Evolutionary conservation across 2,329 filamentous ascomycete species (phyloP).

Genomic region (Furcasterigmium sp.): DNA sequence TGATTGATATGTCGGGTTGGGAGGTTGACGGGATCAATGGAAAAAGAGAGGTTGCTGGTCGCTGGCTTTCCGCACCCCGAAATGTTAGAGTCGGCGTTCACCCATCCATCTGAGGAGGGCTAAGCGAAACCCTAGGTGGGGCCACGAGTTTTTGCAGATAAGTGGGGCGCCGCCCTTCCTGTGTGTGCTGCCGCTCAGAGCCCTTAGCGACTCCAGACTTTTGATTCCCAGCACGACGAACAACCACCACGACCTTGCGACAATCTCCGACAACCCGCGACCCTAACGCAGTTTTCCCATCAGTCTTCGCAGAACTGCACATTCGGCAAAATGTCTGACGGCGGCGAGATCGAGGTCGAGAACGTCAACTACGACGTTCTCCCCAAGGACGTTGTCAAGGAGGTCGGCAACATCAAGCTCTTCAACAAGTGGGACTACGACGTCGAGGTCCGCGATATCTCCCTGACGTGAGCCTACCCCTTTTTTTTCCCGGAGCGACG

Average conservation of each 20-base stretch:
- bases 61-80: background rate
- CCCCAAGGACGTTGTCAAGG: conserved; percentile 85
- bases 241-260: conserved; percentile 1
- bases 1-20: conserved; percentile 1
- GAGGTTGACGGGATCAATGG: background rate
- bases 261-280: conserved; percentile 10
- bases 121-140: conserved; percentile 1
- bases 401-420: conserved; percentile 90
- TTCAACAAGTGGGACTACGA: conserved; percentile 99
- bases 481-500: background rate
- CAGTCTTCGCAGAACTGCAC: conserved; percentile 9
- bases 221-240: background rate
- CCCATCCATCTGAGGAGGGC: background rate
- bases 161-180: background rate
- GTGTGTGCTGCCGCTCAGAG: background rate
- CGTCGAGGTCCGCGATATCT: conserved; percentile 99
- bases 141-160: background rate
- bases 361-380: conserved; percentile 73
- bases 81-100: background rate
- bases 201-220: conserved; percentile 1
- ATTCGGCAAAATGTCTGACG: conserved; percentile 76
- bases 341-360: conserved; percentile 90
- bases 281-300: conserved; percentile 12
- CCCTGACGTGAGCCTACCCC: conserved; percentile 69
- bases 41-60: background rate